A percentile compares a stretch with the other conserved stretches of the same genome.
phyloP scores from a whole-genome alignment of 371 early-diverging fungal genomes.

The Mucor circinelloides region DNA sequence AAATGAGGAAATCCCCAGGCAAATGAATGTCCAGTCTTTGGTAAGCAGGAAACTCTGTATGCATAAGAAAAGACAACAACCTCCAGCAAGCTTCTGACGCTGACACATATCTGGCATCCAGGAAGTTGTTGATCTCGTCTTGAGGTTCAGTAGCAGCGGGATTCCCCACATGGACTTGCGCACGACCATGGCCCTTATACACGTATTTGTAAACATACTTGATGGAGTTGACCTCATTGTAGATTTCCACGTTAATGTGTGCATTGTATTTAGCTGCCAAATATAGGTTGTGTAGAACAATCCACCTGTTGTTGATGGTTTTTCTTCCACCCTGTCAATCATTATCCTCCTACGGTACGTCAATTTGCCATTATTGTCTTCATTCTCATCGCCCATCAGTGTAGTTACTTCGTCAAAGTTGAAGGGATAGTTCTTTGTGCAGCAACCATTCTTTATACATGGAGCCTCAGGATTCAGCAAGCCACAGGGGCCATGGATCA shows the following conservation, averaged over 20 bases:
- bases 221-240: no score
- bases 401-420: slow-evolving; percentile 18
- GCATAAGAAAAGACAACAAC: slow-evolving; percentile 27
- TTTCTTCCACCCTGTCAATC: not conserved
- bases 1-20: not conserved
- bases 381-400: not conserved
- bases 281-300: slow-evolving; percentile 30
- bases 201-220: no score
- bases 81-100: slow-evolving; percentile 33
- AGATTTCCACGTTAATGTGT: slow-evolving; percentile 35
- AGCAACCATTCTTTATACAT: slow-evolving; percentile 34
- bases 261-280: slow-evolving; percentile 27
- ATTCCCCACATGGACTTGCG: slow-evolving; percentile 3
- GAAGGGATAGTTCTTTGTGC: slow-evolving; percentile 31
- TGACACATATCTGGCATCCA: slow-evolving; percentile 29
- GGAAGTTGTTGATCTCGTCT: slow-evolving; percentile 23
- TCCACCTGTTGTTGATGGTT: slow-evolving; percentile 27
- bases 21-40: slow-evolving; percentile 24
- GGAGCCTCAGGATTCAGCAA: slow-evolving; percentile 14
- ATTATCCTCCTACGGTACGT: not conserved
- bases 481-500: slow-evolving; percentile 11
- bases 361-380: not conserved
- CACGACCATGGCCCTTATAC: no score
- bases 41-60: slow-evolving; percentile 19
- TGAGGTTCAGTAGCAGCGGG: not conserved